Base-by-base conservation (phyloP, 2,329 filamentous ascomycete genomes). In the Tolypocladium paradoxum region DNA sequence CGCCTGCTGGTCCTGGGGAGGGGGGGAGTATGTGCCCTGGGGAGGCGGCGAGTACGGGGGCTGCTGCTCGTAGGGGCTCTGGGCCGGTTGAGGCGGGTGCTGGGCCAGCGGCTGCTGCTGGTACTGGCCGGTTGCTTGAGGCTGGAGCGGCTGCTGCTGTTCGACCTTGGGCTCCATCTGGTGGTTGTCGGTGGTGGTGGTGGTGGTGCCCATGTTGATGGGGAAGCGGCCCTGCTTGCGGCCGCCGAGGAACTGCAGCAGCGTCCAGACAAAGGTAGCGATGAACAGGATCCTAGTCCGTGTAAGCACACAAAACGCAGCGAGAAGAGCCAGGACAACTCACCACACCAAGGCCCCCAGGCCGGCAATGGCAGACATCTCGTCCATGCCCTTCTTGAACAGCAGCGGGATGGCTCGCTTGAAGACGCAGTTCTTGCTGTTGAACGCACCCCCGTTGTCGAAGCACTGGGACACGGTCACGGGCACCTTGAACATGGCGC, bases 341-440 rank as follows among this genome's bases (percentile, higher is more conserved):
- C 57, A 73, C 71, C 73, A 70, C 52, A 71, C 58, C 4, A 77
- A 53, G 18, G 75, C 75, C 24, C 72, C 72, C 1, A 77, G 48
- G 9, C 71, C 73, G 2, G 75, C 74, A 8, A 72, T 64, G 7
- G 67, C 70, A 16, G 70, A 65, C 50, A 76, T 60, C 53, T 69
- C 59, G 20, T 57, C 65, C 12, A 69, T 60, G 1, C 69, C 73
- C 8, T 53, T 62, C 48, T 70, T 58, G 49, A 65, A 65, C 20
- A 50, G 18, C 2, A 47, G 2, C 47, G 49, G 34, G 12, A 56
- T 36, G n/a, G 63, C 61, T 57, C 64, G 62, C 48, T 59, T 62
- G 24, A 67, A 49, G 6, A 46, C 58, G 55, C 74, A 76, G 18
- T 58, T 60, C 53, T 67, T 68, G 57, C 68, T 70, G 59, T 72